Percentiles rank a stretch among this genome's conserved stretches.
Evolutionary conservation across 2,329 filamentous ascomycete species (phyloP).

Genomic region (Claviceps sp.): DNA sequence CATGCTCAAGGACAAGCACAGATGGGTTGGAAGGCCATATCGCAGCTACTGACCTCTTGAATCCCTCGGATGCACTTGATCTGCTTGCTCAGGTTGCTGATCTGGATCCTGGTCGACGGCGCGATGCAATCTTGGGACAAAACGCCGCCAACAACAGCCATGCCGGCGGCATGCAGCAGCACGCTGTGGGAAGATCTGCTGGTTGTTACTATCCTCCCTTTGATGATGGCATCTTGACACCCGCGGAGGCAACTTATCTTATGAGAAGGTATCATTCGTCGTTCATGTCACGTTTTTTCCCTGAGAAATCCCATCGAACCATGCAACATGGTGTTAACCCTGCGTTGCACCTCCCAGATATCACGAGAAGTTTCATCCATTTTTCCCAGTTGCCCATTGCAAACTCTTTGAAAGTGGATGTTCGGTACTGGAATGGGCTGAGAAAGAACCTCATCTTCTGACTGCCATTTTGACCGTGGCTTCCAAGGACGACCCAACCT

Average conservation of each 20-base stretch:
- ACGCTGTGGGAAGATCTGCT: constrained; percentile 1
- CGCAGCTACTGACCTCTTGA: constrained; percentile 25
- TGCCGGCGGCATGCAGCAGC: constrained; percentile 3
- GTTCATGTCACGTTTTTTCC: too few relatives aligned
- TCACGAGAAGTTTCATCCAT: constrained; percentile 53
- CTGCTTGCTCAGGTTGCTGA: constrained; percentile 28
- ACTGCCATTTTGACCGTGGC: constrained; percentile 59
- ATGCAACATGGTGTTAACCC: neutral
- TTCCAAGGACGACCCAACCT: constrained; percentile 55
- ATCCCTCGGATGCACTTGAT: constrained; percentile 28
- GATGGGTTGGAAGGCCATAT: constrained; percentile 24
- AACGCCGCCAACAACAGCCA: constrained; percentile 6
- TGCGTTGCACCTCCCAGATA: constrained; percentile 30
- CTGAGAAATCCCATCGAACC: too few relatives aligned
- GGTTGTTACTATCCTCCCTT: constrained; percentile 19
- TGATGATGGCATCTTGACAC: constrained; percentile 16
- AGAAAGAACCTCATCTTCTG: constrained; percentile 51
- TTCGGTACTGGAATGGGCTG: constrained; percentile 40
- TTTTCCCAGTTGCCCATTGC: constrained; percentile 53
- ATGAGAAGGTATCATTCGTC: constrained; percentile 13
- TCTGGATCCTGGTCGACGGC: constrained; percentile 16
- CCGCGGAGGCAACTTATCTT: constrained; percentile 14
- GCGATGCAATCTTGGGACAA: constrained; percentile 6
- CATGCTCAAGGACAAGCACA: constrained; percentile 7
- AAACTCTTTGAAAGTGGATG: constrained; percentile 37